phyloP scores from a whole-genome alignment of 176 grass and related monocot genomes.

The Triticum urartu region DNA sequence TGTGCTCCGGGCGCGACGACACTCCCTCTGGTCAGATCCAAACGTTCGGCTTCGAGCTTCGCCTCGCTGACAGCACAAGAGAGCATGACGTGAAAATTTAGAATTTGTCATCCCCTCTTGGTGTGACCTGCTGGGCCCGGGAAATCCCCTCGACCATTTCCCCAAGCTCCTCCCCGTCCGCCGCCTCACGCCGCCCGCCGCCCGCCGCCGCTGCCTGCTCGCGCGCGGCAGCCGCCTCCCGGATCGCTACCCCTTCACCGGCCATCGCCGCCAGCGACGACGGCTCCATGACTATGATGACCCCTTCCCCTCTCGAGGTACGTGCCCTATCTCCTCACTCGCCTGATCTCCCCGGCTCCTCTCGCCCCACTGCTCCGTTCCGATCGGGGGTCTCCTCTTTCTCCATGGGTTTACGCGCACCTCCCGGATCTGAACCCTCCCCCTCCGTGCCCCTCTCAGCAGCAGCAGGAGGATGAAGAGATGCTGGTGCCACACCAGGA shows the following conservation, averaged over 20 bases:
- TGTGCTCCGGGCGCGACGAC: too few species aligned
- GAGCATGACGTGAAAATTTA: not conserved
- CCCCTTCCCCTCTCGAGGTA: slow-evolving; percentile 79
- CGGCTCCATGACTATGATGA: slow-evolving; percentile 84
- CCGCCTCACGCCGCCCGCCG: not conserved
- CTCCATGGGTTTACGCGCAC: slow-evolving; percentile 12
- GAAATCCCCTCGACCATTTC: slow-evolving; percentile 23
- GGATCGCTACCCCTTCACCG: not conserved
- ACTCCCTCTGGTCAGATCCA: too few species aligned
- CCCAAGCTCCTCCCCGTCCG: not conserved
- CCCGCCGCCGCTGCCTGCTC: not conserved
- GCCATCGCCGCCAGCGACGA: not conserved
- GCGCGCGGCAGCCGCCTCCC: slow-evolving; percentile 1
- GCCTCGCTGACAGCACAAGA: not conserved
- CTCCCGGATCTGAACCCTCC: slow-evolving; percentile 45
- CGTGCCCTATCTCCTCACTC: slow-evolving; percentile 11
- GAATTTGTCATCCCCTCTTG: not conserved
- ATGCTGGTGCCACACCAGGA: slow-evolving; percentile 88
- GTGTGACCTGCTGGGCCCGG: not conserved
- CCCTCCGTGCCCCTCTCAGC: slow-evolving; percentile 7
- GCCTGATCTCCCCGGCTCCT: slow-evolving; percentile 29
- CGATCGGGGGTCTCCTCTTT: not conserved
- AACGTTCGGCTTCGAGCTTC: not conserved
- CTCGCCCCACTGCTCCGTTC: not conserved
- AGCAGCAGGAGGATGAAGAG: slow-evolving; percentile 87